Base-by-base conservation (phyloP, 1,139 yeast genomes). In the Insectozyma bohioensis region DNA sequence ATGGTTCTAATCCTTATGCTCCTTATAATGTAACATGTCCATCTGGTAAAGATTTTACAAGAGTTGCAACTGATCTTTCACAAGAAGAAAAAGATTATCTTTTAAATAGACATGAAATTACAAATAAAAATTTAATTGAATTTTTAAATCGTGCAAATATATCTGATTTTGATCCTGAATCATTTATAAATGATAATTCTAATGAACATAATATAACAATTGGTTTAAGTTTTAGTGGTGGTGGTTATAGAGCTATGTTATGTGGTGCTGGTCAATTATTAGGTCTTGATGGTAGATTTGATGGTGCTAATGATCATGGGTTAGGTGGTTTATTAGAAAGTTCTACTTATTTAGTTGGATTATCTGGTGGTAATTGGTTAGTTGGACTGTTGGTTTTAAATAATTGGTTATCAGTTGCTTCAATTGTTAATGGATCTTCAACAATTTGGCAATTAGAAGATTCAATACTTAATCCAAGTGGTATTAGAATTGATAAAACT, bases 231-330 rank as follows among this genome's bases (percentile, higher is more conserved):
- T 65, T 66, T 36, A 62, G 70, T 40, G 75, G 75, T 1, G 74
- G 75, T 23, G 73, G 74, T 1, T 67, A 65, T 42, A 50, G 75
- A 33, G 72, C 75, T 27, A 66, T 67, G 72, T 51, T 68, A 24
- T 44, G 49, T 23, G 73, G 72, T 5, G 74, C 72, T 0, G 75
- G 74, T 2, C 58, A 64, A 35, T 36, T 67, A 6, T 43, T 63
- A 24, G 70, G 62, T 1, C 47, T 66, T 8, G 75, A 68, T 41
- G 51, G 46, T 26, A 41, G 73, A 26, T 60, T 46, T 30, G 39
- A 46, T 23, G 55, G 47, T 15, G 46, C 68, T 22, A 50, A 40
- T 12, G 24, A 41, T 1, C 39, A 47, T 18, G 72, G 64, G 0
- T 51, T 68, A 24, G 73, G 73, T 0, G 74, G 74, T 0, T 42